These are phyloP conservation scores for Mycena capillaripes DNA, from an alignment of 768 basidiomycete species.

Conservation along the genomic window DNA sequence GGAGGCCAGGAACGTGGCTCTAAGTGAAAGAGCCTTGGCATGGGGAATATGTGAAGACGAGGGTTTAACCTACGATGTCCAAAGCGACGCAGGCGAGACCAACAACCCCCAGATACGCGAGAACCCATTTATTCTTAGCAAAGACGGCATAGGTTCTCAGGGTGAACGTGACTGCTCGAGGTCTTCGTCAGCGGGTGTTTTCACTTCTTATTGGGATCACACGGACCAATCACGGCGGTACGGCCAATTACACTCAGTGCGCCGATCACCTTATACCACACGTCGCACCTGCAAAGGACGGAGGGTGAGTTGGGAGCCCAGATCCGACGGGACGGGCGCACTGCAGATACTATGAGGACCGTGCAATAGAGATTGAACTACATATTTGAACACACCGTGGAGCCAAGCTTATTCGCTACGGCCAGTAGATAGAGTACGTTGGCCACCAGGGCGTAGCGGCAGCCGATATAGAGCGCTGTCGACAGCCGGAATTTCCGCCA, in stretches of 20 bases:
- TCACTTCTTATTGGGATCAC: not conserved
- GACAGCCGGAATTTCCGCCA: conserved; percentile 41
- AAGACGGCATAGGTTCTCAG: conserved; percentile 44
- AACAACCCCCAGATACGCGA: conserved; percentile 40
- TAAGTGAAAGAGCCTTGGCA: not conserved
- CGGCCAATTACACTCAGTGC: conserved; percentile 24
- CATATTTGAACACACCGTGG: conserved; percentile 34
- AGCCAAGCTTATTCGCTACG: conserved; percentile 38
- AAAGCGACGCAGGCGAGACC: conserved; percentile 41
- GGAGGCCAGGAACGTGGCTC: conserved; percentile 40
- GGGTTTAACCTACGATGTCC: conserved; percentile 39
- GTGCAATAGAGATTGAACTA: too few species aligned
- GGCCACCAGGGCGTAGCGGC: conserved; percentile 50
- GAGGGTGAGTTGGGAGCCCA: not conserved
- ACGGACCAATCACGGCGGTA: conserved; percentile 21
- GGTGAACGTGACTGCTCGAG: conserved; percentile 13
- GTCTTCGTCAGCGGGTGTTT: conserved; percentile 4
- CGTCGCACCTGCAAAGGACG: conserved; percentile 1
- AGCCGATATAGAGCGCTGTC: conserved; percentile 48
- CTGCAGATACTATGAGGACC: not conserved
- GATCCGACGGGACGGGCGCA: not conserved
- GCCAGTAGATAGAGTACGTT: conserved; percentile 50
- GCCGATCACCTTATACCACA: conserved; percentile 23
- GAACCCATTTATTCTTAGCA: conserved; percentile 36
- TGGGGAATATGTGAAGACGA: too few species aligned